These are phyloP conservation scores for Malus asiatica DNA, from an alignment of 306 rosid species.

Conservation along the genomic window DNA sequence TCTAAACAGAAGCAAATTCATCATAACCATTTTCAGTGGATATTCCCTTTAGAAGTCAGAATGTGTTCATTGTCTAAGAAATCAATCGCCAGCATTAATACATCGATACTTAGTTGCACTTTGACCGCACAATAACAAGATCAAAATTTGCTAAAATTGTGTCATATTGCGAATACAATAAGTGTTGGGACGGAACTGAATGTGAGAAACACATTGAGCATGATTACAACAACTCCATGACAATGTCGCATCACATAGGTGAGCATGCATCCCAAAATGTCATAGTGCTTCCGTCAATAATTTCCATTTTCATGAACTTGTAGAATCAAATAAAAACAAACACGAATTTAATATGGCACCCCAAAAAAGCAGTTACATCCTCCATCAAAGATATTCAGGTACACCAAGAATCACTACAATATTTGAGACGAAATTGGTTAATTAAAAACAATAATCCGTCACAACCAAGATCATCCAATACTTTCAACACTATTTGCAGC, in stretches of 20 bases:
- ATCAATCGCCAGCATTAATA: background rate
- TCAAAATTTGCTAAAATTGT: background rate
- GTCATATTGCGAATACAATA: background rate
- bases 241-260: too few relatives aligned
- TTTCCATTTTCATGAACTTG: background rate
- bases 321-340: background rate
- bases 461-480: conserved; percentile 6
- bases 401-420: background rate
- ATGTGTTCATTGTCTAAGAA: background rate
- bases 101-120: background rate
- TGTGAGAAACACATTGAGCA: background rate
- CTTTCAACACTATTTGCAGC: conserved; percentile 6
- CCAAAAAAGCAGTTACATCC: background rate
- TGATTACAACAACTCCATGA: background rate
- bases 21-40: background rate
- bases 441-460: background rate
- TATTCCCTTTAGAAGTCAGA: background rate
- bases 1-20: background rate
- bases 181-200: background rate
- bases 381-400: background rate
- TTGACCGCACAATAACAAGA: background rate
- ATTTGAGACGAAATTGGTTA: background rate
- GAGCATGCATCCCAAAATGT: background rate
- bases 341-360: background rate
- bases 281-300: background rate